phyloP scores from a whole-genome alignment of 2,329 filamentous ascomycete genomes.

The Rhynchosporium graminicola region DNA sequence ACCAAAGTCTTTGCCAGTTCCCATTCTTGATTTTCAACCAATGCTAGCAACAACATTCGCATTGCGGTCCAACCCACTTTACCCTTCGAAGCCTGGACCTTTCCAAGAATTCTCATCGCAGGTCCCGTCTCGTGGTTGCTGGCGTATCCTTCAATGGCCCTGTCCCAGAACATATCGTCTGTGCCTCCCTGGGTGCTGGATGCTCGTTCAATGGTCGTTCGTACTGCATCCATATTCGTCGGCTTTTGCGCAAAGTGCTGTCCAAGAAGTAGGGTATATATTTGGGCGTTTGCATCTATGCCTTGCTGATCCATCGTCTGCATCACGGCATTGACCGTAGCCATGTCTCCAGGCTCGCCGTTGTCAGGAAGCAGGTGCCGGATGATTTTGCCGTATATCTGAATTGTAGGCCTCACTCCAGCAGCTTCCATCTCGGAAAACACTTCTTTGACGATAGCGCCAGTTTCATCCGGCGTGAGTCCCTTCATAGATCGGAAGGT shows the following conservation, averaged over 20 bases:
- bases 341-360: constrained; percentile 36
- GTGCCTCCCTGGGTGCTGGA: constrained; percentile 40
- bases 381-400: constrained; percentile 70
- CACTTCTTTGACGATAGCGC: constrained; percentile 51
- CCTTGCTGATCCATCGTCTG: constrained; percentile 58
- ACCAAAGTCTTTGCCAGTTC: constrained; percentile 38
- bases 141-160: constrained; percentile 68
- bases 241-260: constrained; percentile 62
- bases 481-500: constrained; percentile 48
- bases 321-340: constrained; percentile 61
- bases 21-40: constrained; percentile 38
- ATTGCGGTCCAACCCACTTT: constrained; percentile 36
- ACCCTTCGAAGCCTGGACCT: constrained; percentile 41
- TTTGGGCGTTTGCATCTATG: constrained; percentile 59
- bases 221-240: constrained; percentile 61
- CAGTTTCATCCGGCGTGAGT: constrained; percentile 51
- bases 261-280: constrained; percentile 73
- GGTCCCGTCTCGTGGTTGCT: constrained; percentile 50
- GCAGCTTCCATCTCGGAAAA: constrained; percentile 58
- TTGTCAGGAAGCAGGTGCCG: constrained; percentile 55
- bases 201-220: constrained; percentile 56
- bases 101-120: constrained; percentile 52
- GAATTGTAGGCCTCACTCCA: constrained; percentile 59
- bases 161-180: constrained; percentile 67
- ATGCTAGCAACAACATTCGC: constrained; percentile 34